Evolutionary conservation across 306 rosid species (phyloP), one percentile per base, ranked within the genome.

Genomic region (Pueraria montana): DNA sequence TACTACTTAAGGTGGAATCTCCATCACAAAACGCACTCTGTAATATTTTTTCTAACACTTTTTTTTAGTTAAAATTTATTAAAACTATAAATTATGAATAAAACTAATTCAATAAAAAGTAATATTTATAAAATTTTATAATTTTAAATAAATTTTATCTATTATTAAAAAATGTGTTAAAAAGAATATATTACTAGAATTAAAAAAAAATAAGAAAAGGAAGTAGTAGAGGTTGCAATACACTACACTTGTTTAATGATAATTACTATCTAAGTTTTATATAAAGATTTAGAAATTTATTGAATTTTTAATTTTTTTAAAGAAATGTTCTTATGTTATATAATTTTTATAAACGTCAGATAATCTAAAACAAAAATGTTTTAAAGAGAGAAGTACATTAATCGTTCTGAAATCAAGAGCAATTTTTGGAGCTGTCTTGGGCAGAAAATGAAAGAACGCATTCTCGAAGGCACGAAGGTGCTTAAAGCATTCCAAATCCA

Each of bases 391-490:
- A 56, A 11, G 65, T 23, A 24, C 34, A 24, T 61, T 5, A 61
- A 1, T 63, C 3, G 36, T 59, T 63, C 5, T 30, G 77, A 56
- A 70, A 18, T 55, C 12, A 3, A 4, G 42, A 63, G 38, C 18
- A 17, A 11, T 11, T 26, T 10, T 77, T n/a, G 18, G 73, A 17
- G 50, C 1, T 21, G 7, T 4, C 24, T 2, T 0, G 5, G 3
- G 27, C 24, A 26, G 70, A 68, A 38, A 23, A 52, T 55, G 40
- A 77, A 78, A 66, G 16, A 74, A 82, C 40, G 73, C 72, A 42
- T 71, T 82, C 63, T 55, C 9, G 84, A 76, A 89, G 80, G 23
- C 80, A 8, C 1, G 43, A 63, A 64, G 85, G 48, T 68, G 16
- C 13, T 4, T 36, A n/a, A 13, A 0, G 26, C 26, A 55, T 55